Evolutionary conservation across 148 eudicot species (phyloP), one percentile per base, ranked within the genome.

Genomic region (Fagopyrum esculentum): DNA sequence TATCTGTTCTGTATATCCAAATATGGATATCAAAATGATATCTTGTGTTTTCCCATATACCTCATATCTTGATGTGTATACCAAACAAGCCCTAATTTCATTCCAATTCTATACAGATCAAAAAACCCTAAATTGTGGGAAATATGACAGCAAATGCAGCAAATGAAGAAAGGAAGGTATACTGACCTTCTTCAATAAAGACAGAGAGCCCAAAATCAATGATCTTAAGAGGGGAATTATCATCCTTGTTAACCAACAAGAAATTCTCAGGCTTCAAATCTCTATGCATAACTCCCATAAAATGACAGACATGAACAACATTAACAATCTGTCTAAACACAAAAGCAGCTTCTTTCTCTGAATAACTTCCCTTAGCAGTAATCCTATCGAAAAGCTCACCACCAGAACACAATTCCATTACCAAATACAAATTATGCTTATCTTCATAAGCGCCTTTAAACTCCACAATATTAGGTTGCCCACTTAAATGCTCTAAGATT

Each of bases 221-320:
- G 72, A 92, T 92, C 86, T 93, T 93, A 71, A 93, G 76, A 13
- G 89, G 80, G 45, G 90, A 79, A 75, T 83, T 80, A 0, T 81
- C 84, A 26, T 83, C 90, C 45, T 71, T 81, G 35, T 76, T 85
- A 4, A 80, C 84, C 78, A 93, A 46, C 90, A 93, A 83, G 84
- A 93, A 93, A 82, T 93, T 93, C 86, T 93, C 98, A 72, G 97
- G 98, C 85, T 93, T 93, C 81, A 91, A 86, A 74, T 93, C 98
- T 60, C 98, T 80, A 81, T 93, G 98, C 79, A 93, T 88, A 47
- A 93, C 98, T n/a, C 98, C 98, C 92, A 93, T 82, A 60, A 93
- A 93, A 93, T 93, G 98, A 50, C 98, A 93, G 7, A 85, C 93
- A 83, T 93, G 94, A 74, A 93, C 97, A 80, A 93, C 98, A 81